Evolutionary conservation across 495 filamentous ascomycete species (phyloP).

Genomic region (Hyaloscypha variabilis): DNA sequence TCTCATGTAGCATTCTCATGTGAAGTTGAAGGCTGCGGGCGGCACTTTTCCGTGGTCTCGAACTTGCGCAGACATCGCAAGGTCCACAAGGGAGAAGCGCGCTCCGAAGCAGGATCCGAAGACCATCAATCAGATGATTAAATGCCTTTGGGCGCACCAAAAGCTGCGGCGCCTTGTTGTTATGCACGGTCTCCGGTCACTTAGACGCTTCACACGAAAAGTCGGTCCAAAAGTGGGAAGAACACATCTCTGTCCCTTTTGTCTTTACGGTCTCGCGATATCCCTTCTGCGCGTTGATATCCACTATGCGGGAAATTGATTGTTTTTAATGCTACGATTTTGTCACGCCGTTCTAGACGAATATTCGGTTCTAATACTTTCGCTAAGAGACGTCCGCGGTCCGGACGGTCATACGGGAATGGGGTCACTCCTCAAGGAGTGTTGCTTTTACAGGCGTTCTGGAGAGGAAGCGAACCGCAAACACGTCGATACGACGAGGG

Average conservation of each 20-base stretch:
- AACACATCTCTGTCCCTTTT: background rate
- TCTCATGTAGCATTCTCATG: constrained; percentile 76
- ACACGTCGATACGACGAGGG: constrained; percentile 4
- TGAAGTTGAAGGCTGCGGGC: constrained; percentile 92
- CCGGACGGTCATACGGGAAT: constrained; percentile 8
- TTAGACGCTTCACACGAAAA: constrained; percentile 15
- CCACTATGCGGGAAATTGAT: constrained; percentile 12
- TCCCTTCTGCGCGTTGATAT: constrained; percentile 28
- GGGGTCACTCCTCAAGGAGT: constrained; percentile 8
- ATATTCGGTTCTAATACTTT: constrained; percentile 25
- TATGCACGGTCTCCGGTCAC: constrained; percentile 5
- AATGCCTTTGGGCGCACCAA: background rate
- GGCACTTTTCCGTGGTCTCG: constrained; percentile 97
- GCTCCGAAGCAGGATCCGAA: constrained; percentile 43
- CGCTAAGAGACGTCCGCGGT: constrained; percentile 3
- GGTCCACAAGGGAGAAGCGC: constrained; percentile 85
- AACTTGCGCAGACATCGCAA: constrained; percentile 95
- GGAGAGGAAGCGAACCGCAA: background rate
- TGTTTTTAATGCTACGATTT: background rate
- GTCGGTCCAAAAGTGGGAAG: constrained; percentile 14
- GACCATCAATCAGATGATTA: constrained; percentile 36
- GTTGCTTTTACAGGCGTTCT: constrained; percentile 19
- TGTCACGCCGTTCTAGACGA: constrained; percentile 10
- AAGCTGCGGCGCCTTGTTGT: constrained; percentile 1
- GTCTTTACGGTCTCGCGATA: constrained; percentile 29